Base-by-base conservation (phyloP, 371 early-diverging fungal genomes). In the Dichotomocladium elegans region DNA sequence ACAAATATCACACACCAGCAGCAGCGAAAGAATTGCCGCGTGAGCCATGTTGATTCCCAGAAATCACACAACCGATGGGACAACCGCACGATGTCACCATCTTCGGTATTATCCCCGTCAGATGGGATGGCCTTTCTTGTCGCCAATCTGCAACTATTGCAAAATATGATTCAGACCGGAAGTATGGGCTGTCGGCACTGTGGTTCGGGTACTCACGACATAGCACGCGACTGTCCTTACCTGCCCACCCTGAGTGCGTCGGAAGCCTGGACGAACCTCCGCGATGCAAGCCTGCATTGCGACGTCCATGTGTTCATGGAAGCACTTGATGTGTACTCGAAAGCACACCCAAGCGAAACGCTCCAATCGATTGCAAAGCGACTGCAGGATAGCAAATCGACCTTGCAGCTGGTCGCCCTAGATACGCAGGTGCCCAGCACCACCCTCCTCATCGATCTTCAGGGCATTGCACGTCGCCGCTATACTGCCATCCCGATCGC, bases 161-260 rank as follows among this genome's bases (percentile, higher is more conserved):
- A 56, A 25, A 56, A 56, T 26, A 56, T 56, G 24, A 44, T 49
- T 14, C 56, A 56, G 31, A 56, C 27, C 6, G 56, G 56, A 10
- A 37, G 41, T 17, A 49, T 56, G 26, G 56, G 54, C 6, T 59
- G 54, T 25, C 60, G 53, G 3, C 44, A 59, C n/a, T 59, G 60
- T 34, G 60, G 54, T 30, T 31, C 49, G 10, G 43, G 37, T 17
- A 22, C 42, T 4, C 60, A 59, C 25, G 21, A 15, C 6, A 35
- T 46, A 14, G 37, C 54, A 10, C 46, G 48, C 8, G 42, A 53
- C 15, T 59, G 60, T 28, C 60, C 60, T 9, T 53, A 41, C 30
- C 34, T 59, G 5, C 49, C 60, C 3, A 6, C 44, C 0, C 12
- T 53, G 12, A 48, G 33, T 26, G 12, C 30, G 7, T 28, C 37